Conservation (phyloP, 306 rosid genomes). For the Dryas drummondii region DNA sequence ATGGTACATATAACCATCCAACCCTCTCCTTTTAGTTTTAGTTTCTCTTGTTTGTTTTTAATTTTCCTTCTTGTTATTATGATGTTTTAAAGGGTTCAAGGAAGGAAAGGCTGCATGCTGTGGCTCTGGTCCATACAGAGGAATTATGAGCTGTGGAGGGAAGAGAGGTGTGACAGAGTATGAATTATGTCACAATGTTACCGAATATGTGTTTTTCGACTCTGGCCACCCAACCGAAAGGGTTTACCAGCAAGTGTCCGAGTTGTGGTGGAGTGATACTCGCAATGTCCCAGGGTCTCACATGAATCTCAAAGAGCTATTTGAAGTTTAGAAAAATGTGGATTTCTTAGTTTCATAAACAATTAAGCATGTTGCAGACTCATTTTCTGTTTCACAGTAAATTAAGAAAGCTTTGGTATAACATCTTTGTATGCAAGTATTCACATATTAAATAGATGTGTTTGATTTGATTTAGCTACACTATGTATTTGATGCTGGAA, state of each 20-base stretch:
- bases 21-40: neutral
- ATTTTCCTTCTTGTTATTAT: neutral
- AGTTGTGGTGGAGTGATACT: slow-evolving; percentile 35
- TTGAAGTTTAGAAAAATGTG: slow-evolving; percentile 2
- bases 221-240: slow-evolving; percentile 29
- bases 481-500: slow-evolving; percentile 21
- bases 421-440: no score
- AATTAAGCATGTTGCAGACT: neutral
- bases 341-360: neutral
- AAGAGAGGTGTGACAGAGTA: slow-evolving; percentile 34
- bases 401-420: neutral
- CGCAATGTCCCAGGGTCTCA: slow-evolving; percentile 17
- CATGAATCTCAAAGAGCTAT: slow-evolving; percentile 30
- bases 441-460: no score
- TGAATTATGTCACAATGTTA: slow-evolving; percentile 34
- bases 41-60: no score
- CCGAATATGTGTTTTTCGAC: slow-evolving; percentile 43
- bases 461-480: no score
- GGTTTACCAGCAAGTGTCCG: slow-evolving; percentile 22
- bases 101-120: slow-evolving; percentile 33
- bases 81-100: slow-evolving; percentile 27
- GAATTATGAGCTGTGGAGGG: slow-evolving; percentile 27
- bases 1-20: slow-evolving; percentile 13
- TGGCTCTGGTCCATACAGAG: slow-evolving; percentile 32
- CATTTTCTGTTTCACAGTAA: neutral